Base-by-base conservation (phyloP, 129 eudicot species). In the Escallonia rubra region DNA sequence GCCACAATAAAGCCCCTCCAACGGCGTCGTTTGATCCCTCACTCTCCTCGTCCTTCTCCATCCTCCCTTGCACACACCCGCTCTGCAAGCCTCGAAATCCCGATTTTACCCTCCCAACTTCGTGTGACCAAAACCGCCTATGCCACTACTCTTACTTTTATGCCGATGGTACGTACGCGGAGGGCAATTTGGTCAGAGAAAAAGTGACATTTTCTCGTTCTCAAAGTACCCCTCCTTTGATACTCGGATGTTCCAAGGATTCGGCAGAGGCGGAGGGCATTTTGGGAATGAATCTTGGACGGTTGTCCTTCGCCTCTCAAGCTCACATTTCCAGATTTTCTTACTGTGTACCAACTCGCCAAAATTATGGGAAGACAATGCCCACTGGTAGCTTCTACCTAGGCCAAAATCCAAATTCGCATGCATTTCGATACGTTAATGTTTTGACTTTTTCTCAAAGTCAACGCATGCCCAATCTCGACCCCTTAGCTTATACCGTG, bases 91-190 rank as follows among this genome's bases (percentile, higher is more conserved):
- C 96, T 0, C 76, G 88, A 57, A 76, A 74, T 77, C 96, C 96
- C 65, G 96, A 90, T 84, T 86, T 73, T 61, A 86, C 88, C 67
- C 86, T 90, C 55, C 96, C 96, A 2, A 86, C 95, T 5, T 71
- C 83, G 5, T 90, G 96, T 48, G 95, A 86, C 88, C 84, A 86
- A 57, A 86, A 86, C 43, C 80, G 90, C 11, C 74, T 83, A 41
- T 90, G 96, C 78, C 94, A 83, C 83, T 90, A 86, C 75, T 90
- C 96, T 3, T 86, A 86, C 69, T 90, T 86, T 66, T 90, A 86
- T 65, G 95, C 96, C 0, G 96, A 90, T 15, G 96, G 96, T 56
- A 90, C 96, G 0, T n/a, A 84, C 4, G 90, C 95, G 9, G 96
- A 90, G 88, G 95, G 96, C 51, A 86, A 84, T 78, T 74, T 90